Evolutionary conservation across 768 basidiomycete species (phyloP).

Genomic region (Suillus alpinus): DNA sequence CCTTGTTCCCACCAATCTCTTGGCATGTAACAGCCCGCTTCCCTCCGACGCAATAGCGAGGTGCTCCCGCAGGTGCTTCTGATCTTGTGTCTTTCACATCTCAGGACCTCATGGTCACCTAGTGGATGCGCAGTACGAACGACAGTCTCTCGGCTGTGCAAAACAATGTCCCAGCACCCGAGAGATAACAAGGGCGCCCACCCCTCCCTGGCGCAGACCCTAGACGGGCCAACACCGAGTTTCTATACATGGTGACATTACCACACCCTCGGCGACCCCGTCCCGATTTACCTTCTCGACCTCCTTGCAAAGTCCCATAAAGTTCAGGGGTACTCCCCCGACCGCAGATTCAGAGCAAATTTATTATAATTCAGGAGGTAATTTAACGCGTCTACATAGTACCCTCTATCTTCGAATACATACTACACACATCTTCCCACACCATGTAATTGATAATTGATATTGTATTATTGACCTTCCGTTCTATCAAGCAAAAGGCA

Average conservation of each 20-base stretch:
- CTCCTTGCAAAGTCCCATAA: slow-evolving; percentile 1
- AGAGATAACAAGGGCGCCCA: neutral
- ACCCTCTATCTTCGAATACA: neutral
- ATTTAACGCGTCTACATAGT: neutral
- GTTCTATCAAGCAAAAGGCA: slow-evolving; percentile 1
- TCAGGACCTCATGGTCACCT: neutral
- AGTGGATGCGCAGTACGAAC: neutral
- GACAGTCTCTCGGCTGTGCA: neutral
- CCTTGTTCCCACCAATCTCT: neutral
- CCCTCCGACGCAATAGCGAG: neutral
- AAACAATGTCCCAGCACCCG: neutral
- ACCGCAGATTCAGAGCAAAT: neutral
- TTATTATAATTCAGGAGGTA: neutral
- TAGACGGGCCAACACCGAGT: neutral
- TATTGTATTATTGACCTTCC: neutral
- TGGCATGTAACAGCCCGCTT: neutral
- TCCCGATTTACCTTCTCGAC: neutral
- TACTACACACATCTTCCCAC: neutral
- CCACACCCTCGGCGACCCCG: neutral
- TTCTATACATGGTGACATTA: slow-evolving; percentile 2
- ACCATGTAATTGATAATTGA: neutral
- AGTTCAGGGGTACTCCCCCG: neutral
- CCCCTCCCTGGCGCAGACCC: neutral
- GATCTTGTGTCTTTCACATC: neutral
- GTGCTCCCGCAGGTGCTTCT: neutral